Evolutionary conservation across 768 basidiomycete genomes (phyloP), one percentile per base, ranked within the genome.

Genomic region (Pholiota conissans): DNA sequence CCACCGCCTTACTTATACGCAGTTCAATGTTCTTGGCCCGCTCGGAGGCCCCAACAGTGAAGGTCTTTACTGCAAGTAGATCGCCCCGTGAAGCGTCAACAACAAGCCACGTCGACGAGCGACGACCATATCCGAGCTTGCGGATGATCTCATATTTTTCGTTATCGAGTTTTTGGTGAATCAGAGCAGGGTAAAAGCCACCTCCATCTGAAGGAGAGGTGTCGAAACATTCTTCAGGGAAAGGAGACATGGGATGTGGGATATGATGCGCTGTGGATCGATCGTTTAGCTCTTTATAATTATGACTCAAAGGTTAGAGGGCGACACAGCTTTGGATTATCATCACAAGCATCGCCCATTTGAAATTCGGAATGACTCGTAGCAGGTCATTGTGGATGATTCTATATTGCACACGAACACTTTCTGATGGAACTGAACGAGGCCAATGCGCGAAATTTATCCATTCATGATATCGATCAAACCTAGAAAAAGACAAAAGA

Each of bases 141-240:
- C 58, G 27, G 4, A 61, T 51, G 14, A 58, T 32, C 49, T 61
- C 46, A 24, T 63, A 65, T 11, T 46, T 35, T 22, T 42, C 55
- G 11, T 52, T 46, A 26, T 60, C 27, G 18, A 63, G 52, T 50
- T 58, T 58, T 13, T 60, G 62, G 40, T 59, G 58, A 18, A 58
- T 59, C 29, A 49, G 52, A 24, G 62, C 59, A 14, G 65, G 58
- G 45, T 57, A 65, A 50, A 63, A 65, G 47, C 62, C 64, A 28
- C 35, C 53, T n/a, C 62, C 64, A 10, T 63, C 56, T 3, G 32
- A 29, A 4, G 55, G 13, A 32, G 62, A 27, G 11, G 56, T 32
- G 11, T 55, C 26, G 10, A 65, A 59, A 10, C 56, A 55, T 58
- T 65, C 65, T 37, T 65, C 65, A 26, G 64, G 64, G 52, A 65